These are phyloP conservation scores for Posidonia oceanica DNA, from an alignment of 116 monocot genomes.

Conservation along the genomic window DNA sequence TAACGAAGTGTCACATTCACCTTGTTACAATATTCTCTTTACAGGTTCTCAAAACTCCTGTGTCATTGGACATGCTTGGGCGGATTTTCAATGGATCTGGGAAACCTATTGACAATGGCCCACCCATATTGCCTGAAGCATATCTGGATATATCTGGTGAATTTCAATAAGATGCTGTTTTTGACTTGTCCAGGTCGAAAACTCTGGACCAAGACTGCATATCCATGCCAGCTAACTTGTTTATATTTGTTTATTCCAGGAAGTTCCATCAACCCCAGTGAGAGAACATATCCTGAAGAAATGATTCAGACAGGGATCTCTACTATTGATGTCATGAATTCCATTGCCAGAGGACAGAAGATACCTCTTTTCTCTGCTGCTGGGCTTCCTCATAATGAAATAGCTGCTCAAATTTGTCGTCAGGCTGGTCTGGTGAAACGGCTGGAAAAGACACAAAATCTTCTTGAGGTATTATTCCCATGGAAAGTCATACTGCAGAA, in stretches of 20 bases:
- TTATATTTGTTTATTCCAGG: slow-evolving; percentile 33
- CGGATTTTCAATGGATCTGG: slow-evolving; percentile 99
- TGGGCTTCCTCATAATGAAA: slow-evolving; percentile 98
- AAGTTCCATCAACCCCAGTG: slow-evolving; percentile 99
- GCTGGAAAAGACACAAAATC: slow-evolving; percentile 61
- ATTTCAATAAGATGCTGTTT: not conserved
- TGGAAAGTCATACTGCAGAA: not conserved
- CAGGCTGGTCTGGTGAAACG: slow-evolving; percentile 99
- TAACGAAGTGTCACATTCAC: not conserved
- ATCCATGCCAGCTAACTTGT: not conserved
- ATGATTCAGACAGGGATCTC: slow-evolving; percentile 99
- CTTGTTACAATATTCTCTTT: slow-evolving; percentile 5
- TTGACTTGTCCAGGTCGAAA: not conserved
- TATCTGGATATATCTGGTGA: slow-evolving; percentile 95
- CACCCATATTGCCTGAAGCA: slow-evolving; percentile 94
- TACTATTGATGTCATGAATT: slow-evolving; percentile 99
- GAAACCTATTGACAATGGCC: slow-evolving; percentile 98
- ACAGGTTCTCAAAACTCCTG: slow-evolving; percentile 92
- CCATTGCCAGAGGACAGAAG: slow-evolving; percentile 98
- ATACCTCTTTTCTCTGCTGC: slow-evolving; percentile 98
- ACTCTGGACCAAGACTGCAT: not conserved
- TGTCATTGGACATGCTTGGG: slow-evolving; percentile 98
- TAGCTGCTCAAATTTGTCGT: slow-evolving; percentile 99
- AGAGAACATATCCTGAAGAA: slow-evolving; percentile 99
- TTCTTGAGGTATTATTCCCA: slow-evolving; percentile 51